Evolutionary conservation across 2,329 filamentous ascomycete species (phyloP).

Genomic region (Apiospora saccharicola): DNA sequence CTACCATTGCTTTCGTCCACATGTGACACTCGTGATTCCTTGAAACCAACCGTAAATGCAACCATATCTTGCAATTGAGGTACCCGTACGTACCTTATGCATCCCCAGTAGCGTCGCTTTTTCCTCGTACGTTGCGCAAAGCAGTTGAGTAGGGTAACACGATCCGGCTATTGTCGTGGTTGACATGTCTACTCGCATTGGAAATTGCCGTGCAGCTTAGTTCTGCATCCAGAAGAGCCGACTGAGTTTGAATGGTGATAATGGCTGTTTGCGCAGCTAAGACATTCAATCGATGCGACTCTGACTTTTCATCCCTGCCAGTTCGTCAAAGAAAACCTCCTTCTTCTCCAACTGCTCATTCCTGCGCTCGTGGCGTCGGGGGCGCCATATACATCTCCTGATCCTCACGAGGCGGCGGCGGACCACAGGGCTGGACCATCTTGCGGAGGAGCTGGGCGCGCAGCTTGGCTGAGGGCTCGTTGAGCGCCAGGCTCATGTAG

Average conservation of each 20-base stretch:
- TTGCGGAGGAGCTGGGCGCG: slow-evolving; percentile 82
- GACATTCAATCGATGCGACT: not conserved
- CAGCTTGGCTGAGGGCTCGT: slow-evolving; percentile 82
- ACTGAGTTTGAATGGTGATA: not conserved
- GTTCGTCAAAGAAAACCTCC: not conserved
- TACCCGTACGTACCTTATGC: not conserved
- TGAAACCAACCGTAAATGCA: not conserved
- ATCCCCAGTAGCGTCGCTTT: slow-evolving; percentile 4
- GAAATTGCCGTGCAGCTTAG: too few species aligned
- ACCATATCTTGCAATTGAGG: not conserved
- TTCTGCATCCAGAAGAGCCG: not conserved
- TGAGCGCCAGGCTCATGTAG: slow-evolving; percentile 90
- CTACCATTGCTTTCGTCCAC: not conserved
- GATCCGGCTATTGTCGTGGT: not conserved
- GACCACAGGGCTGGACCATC: slow-evolving; percentile 70
- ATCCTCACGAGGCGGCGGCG: slow-evolving; percentile 64
- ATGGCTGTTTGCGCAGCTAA: not conserved
- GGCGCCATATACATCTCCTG: slow-evolving; percentile 41
- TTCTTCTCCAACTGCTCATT: not conserved
- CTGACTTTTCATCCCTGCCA: not conserved
- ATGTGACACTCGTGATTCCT: not conserved
- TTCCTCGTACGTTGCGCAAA: not conserved
- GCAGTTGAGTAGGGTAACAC: too few species aligned
- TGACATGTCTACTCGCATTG: not conserved
- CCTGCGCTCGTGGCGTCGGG: not conserved